Evolutionary conservation across 139 green algal genomes (phyloP), one percentile per base, ranked within the genome.

Genomic region (Mychonastes homosphaera): DNA sequence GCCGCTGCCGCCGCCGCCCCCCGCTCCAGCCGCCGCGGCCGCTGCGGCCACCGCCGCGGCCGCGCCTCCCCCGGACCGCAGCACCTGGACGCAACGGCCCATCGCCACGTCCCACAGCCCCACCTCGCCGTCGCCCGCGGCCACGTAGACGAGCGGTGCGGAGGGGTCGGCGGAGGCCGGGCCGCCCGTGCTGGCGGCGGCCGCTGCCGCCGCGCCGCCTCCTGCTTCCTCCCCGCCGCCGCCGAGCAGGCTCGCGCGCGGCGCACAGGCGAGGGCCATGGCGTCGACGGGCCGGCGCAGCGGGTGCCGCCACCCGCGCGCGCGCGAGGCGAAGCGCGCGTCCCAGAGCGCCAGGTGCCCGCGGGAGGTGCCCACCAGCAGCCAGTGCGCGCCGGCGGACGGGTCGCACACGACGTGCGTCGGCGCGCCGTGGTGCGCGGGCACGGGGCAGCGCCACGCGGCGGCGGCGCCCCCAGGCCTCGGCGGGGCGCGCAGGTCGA

Each of bases 281-380:
- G 74, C 72, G 23, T 82, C 58, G 6, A 87, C 58, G 44, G 18
- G 33, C 46, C 50, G 56, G 48, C 65, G 26, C 30, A 63, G 55
- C 6, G 72, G 70, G 38, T 79, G 72, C 56, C 76, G 70, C 70
- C 67, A 81, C 34, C 56, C 71, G 69, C 57, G 53, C 23, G 63
- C 55, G 51, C 63, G 64, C 43, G 90, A 53, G 53, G 59, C 62
- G 71, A 92, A 94, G 52, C 87, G 71, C 36, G 86, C 65, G 59
- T 95, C 87, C 86, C 86, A 95, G 45, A 91, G 48, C 4, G 62
- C 53, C 43, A 91, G 47, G 28, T 57, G 49, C 21, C 86, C 86
- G 12, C 75, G 63, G 43, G 36, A 76, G 62, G 56, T 81, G 28
- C 79, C 81, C n/a, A 76, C 79, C 35, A 90, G 50, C 46, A 93